phyloP scores from a whole-genome alignment of 2,329 filamentous ascomycete species.

The Aspergillus amoenus region DNA sequence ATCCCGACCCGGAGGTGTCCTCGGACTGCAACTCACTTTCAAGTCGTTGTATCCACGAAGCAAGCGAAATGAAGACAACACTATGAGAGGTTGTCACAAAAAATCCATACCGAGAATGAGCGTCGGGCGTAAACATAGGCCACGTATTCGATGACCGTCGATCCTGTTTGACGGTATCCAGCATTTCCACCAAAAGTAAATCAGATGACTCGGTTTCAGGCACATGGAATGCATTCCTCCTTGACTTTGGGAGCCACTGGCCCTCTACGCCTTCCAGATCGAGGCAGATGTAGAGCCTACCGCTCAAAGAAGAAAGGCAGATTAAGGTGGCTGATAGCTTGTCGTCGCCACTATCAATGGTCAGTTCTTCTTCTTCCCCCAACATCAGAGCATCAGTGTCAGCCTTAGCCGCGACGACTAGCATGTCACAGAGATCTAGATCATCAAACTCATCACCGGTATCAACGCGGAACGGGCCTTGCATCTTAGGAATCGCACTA shows the following conservation, averaged over 20 bases:
- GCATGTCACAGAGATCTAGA: conserved; percentile 61
- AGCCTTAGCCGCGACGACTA: conserved; percentile 54
- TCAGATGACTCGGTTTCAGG: conserved; percentile 44
- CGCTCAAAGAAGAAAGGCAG: conserved; percentile 56
- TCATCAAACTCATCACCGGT: conserved; percentile 52
- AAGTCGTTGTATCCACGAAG: conserved; percentile 56
- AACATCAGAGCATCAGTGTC: conserved; percentile 54
- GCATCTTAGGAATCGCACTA: conserved; percentile 58
- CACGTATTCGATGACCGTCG: conserved; percentile 34
- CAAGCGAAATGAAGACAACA: conserved; percentile 56
- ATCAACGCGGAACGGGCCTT: conserved; percentile 60
- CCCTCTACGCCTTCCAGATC: conserved; percentile 63
- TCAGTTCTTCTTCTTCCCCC: conserved; percentile 50
- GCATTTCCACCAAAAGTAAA: conserved; percentile 45
- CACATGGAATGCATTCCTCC: conserved; percentile 41
- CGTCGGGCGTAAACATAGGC: conserved; percentile 58
- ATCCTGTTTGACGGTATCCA: conserved; percentile 40
- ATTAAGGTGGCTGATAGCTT: conserved; percentile 58
- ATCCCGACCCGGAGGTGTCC: conserved; percentile 52
- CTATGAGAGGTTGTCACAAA: conserved; percentile 57
- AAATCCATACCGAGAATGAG: conserved; percentile 57
- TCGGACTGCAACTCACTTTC: conserved; percentile 57
- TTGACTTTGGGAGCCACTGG: conserved; percentile 58
- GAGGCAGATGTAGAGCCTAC: conserved; percentile 59
- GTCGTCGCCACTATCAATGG: conserved; percentile 44